Evolutionary conservation across 768 basidiomycete species (phyloP).

Genomic region (Trametes punicea): DNA sequence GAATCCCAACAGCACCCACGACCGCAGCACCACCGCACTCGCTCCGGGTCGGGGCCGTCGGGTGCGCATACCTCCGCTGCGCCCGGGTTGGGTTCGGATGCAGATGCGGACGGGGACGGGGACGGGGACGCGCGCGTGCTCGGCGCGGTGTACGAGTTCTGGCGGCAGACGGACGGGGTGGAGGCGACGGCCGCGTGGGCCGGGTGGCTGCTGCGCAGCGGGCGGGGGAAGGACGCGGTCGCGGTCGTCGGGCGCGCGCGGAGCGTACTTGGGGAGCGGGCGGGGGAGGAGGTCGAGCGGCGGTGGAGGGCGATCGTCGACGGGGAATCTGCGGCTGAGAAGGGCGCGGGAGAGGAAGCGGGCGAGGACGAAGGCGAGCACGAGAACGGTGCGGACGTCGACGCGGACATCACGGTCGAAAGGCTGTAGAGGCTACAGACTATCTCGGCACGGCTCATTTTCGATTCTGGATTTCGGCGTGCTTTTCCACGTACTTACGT

Average conservation of each 20-base stretch:
- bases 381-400: neutral
- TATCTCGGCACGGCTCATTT: neutral
- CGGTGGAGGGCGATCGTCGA: slow-evolving; percentile 32
- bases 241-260: slow-evolving; percentile 35
- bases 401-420: slow-evolving; percentile 2
- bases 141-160: slow-evolving; percentile 39
- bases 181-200: slow-evolving; percentile 45
- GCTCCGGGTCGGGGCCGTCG: neutral
- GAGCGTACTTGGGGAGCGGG: slow-evolving; percentile 27
- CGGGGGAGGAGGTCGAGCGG: slow-evolving; percentile 34
- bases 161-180: slow-evolving; percentile 38
- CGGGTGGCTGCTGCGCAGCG: slow-evolving; percentile 42
- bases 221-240: slow-evolving; percentile 40
- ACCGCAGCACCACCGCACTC: neutral
- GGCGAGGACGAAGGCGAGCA: neutral
- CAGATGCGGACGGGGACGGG: slow-evolving; percentile 6
- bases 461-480: too few species aligned
- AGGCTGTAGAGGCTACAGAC: neutral
- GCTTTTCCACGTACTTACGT: neutral
- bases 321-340: neutral
- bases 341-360: slow-evolving; percentile 2
- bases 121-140: slow-evolving; percentile 28
- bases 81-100: slow-evolving; percentile 19
- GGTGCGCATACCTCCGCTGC: too few species aligned
- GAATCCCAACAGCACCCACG: slow-evolving; percentile 14